Evolutionary conservation across 2,329 filamentous ascomycete genomes (phyloP).

Genomic region (Talaromyces sp.): DNA sequence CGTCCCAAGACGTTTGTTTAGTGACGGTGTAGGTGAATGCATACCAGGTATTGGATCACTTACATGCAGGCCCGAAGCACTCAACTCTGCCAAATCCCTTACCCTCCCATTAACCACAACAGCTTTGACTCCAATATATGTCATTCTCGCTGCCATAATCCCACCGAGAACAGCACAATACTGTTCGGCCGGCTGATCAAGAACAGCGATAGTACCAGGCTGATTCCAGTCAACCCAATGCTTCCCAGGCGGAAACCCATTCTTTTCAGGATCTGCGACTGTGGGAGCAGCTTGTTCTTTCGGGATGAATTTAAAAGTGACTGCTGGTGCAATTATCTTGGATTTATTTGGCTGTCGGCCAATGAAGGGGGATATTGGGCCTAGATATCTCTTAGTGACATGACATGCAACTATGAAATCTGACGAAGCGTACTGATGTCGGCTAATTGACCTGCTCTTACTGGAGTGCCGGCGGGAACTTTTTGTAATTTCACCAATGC

Average conservation of each 20-base stretch:
- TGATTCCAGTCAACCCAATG: slow-evolving; percentile 69
- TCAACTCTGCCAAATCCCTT: slow-evolving; percentile 64
- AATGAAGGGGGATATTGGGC: slow-evolving; percentile 36
- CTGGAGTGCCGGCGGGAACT: slow-evolving; percentile 54
- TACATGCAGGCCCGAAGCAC: slow-evolving; percentile 43
- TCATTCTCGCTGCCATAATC: slow-evolving; percentile 71
- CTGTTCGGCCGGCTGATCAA: slow-evolving; percentile 65
- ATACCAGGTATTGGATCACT: neutral
- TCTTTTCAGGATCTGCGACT: slow-evolving; percentile 28
- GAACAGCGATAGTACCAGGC: slow-evolving; percentile 61
- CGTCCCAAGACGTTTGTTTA: neutral
- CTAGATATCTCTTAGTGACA: slow-evolving; percentile 24
- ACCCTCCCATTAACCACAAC: slow-evolving; percentile 68
- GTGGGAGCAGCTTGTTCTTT: slow-evolving; percentile 51
- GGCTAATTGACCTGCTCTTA: slow-evolving; percentile 65
- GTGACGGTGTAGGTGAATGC: neutral
- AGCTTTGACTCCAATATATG: slow-evolving; percentile 58
- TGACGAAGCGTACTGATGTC: slow-evolving; percentile 52
- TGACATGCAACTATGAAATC: neutral
- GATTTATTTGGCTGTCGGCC: slow-evolving; percentile 29
- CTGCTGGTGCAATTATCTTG: slow-evolving; percentile 45
- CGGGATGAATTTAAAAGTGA: slow-evolving; percentile 56
- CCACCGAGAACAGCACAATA: slow-evolving; percentile 72
- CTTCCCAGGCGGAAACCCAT: slow-evolving; percentile 58
- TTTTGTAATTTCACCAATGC: slow-evolving; percentile 67